phyloP scores from a whole-genome alignment of 73 alveolate species.

The Tetrahymena elliotti region DNA sequence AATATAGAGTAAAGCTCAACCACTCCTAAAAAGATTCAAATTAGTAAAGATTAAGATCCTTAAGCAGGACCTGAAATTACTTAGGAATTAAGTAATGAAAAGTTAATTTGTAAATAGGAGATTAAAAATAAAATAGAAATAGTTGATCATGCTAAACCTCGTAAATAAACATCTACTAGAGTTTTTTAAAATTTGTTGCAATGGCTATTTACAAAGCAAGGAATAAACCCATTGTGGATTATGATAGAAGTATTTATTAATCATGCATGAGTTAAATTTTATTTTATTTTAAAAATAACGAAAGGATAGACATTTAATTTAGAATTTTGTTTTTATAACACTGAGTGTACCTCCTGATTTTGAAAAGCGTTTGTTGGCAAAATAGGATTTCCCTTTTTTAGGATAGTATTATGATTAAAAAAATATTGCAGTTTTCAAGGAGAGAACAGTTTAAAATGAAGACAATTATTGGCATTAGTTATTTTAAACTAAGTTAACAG shows the following conservation, averaged over 20 bases:
- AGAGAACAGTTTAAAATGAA: background rate
- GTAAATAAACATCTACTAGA: background rate
- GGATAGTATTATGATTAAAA: background rate
- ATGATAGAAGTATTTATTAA: background rate
- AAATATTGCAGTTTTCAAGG: conserved; percentile 6
- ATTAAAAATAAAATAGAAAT: background rate
- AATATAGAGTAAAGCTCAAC: background rate
- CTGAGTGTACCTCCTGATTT: conserved; percentile 4
- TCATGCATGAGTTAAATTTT: background rate
- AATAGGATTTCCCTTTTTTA: background rate
- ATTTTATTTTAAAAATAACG: background rate
- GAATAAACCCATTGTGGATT: conserved; percentile 27
- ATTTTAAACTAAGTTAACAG: conserved; percentile 1
- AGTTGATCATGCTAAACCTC: conserved; percentile 26
- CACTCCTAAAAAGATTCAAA: background rate
- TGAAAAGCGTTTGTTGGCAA: background rate
- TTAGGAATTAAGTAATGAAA: background rate
- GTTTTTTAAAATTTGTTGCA: background rate
- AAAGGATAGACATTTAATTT: conserved; percentile 13
- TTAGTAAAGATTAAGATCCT: background rate
- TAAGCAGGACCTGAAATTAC: background rate
- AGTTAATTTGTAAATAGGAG: background rate
- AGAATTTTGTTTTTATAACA: background rate
- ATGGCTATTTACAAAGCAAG: conserved; percentile 25
- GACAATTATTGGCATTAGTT: conserved; percentile 20